Conservation (phyloP, 495 filamentous ascomycete species). For the Penicillium psychrofluorescens region DNA sequence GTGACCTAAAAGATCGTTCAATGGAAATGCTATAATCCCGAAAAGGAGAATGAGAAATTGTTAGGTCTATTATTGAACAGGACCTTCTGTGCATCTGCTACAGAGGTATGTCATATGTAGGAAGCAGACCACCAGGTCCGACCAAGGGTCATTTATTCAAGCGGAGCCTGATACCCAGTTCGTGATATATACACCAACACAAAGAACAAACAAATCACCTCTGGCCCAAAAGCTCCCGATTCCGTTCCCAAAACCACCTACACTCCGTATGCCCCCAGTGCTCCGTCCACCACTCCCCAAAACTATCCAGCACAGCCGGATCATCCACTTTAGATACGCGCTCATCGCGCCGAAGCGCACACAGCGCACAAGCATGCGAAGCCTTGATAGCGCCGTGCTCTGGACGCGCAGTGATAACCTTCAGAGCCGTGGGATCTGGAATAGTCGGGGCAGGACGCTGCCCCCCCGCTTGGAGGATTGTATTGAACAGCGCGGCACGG, state of each 20-base stretch:
- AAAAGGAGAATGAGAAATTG: too few relatives aligned
- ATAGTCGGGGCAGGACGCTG: slow-evolving; percentile 58
- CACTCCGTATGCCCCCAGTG: slow-evolving; percentile 82
- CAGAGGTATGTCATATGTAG: too few relatives aligned
- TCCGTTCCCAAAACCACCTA: slow-evolving; percentile 74
- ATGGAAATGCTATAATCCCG: too few relatives aligned
- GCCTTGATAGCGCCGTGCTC: slow-evolving; percentile 59
- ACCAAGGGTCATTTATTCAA: too few relatives aligned
- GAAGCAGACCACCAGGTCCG: too few relatives aligned
- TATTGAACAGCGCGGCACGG: slow-evolving; percentile 33
- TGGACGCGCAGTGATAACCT: slow-evolving; percentile 37
- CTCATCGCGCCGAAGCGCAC: slow-evolving; percentile 82
- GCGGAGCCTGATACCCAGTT: too few relatives aligned
- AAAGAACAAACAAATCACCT: slow-evolving; percentile 35
- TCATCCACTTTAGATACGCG: slow-evolving; percentile 67
- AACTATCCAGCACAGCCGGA: slow-evolving; percentile 68
- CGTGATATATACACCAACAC: too few relatives aligned
- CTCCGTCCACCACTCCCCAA: slow-evolving; percentile 94
- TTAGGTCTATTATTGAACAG: too few relatives aligned
- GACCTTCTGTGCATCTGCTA: too few relatives aligned
- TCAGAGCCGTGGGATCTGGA: slow-evolving; percentile 51
- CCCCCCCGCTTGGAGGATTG: slow-evolving; percentile 28
- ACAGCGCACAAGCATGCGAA: slow-evolving; percentile 74
- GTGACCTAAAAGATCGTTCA: too few relatives aligned
- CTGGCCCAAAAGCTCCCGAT: slow-evolving; percentile 57